A percentile compares a stretch with the other conserved stretches of the same genome.
phyloP scores from a whole-genome alignment of 495 filamentous ascomycete species.

The Talaromyces trachyspermus region DNA sequence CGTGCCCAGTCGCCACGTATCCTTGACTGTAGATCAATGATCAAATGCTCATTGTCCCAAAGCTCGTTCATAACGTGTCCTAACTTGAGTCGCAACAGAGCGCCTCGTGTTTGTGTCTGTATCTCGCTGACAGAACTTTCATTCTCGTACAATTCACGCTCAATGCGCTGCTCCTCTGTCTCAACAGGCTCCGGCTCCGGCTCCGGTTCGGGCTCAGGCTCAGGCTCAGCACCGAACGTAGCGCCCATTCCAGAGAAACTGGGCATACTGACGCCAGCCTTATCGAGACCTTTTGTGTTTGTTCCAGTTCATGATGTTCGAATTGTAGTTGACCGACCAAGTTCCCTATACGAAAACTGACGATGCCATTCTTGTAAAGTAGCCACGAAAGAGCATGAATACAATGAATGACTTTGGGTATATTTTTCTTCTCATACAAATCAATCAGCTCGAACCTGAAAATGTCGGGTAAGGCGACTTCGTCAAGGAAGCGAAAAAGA shows the following conservation, averaged over 20 bases:
- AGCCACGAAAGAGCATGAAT: conserved; percentile 96
- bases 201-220: conserved; percentile 51
- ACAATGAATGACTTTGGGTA: conserved; percentile 98
- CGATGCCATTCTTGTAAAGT: conserved; percentile 86
- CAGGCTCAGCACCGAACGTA: conserved; percentile 80
- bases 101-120: conserved; percentile 81
- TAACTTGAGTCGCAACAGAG: conserved; percentile 66
- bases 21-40: conserved; percentile 75
- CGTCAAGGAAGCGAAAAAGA: conserved; percentile 90
- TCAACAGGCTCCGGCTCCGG: conserved; percentile 66
- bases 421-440: conserved; percentile 99
- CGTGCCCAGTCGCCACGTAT: conserved; percentile 74
- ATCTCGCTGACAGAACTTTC: conserved; percentile 66
- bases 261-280: conserved; percentile 89
- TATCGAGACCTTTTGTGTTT: conserved; percentile 93
- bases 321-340: conserved; percentile 95
- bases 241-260: conserved; percentile 96
- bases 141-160: conserved; percentile 73
- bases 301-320: conserved; percentile 94
- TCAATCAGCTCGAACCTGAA: conserved; percentile 98
- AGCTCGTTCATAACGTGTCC: conserved; percentile 78
- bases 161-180: conserved; percentile 81
- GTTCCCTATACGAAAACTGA: conserved; percentile 96
- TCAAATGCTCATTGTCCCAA: conserved; percentile 78
- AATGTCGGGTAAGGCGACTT: conserved; percentile 93